phyloP scores from a whole-genome alignment of 257 asterid genomes.

The Nicotiana knightiana region DNA sequence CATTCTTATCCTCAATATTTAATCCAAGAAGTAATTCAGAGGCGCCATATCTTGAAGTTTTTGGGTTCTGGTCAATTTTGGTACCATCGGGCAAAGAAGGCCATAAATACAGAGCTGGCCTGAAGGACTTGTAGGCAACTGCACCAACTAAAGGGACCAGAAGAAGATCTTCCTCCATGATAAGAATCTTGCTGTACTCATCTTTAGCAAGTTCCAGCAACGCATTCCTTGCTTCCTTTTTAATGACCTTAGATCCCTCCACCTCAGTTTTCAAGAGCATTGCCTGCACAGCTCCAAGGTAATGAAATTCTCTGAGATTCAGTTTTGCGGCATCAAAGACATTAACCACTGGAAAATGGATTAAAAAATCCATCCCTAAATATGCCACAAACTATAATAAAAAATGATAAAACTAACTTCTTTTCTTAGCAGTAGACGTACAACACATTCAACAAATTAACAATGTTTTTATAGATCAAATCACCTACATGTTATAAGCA shows the following conservation, averaged over 20 bases:
- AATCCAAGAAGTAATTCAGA: constrained; percentile 67
- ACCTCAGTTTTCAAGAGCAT: constrained; percentile 39
- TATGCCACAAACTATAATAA: neutral
- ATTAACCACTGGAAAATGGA: neutral
- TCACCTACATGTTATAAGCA: neutral
- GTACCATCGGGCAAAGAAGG: constrained; percentile 92
- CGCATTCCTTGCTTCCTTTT: constrained; percentile 57
- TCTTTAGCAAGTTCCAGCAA: constrained; percentile 77
- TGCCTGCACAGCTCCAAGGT: constrained; percentile 46
- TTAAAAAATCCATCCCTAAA: neutral
- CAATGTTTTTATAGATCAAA: neutral
- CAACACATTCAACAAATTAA: neutral
- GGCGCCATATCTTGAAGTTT: constrained; percentile 76
- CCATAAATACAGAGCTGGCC: constrained; percentile 66
- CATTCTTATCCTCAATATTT: constrained; percentile 33
- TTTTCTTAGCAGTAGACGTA: neutral
- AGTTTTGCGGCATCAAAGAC: neutral
- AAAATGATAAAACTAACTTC: neutral
- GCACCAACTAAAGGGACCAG: constrained; percentile 77
- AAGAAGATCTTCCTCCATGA: constrained; percentile 80
- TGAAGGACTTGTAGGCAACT: constrained; percentile 65
- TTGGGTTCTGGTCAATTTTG: constrained; percentile 43
- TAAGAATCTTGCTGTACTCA: constrained; percentile 53
- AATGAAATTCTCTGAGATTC: constrained; percentile 6
- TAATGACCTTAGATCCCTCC: constrained; percentile 49